Conservation (phyloP, 495 filamentous ascomycete genomes). For the Hypomontagnella submonticulosa region DNA sequence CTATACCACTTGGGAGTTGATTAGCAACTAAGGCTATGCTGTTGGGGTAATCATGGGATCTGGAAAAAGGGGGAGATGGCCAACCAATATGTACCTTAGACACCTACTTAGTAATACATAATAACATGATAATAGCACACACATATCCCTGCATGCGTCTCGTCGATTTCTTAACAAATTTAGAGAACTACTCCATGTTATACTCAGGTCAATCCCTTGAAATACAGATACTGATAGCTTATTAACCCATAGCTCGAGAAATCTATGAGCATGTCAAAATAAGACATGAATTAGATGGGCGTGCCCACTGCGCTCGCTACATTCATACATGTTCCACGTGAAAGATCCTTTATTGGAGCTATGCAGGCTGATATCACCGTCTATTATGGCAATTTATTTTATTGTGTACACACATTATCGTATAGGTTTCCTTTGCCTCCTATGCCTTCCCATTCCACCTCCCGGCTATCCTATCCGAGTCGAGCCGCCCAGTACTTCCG, state of each 20-base stretch:
- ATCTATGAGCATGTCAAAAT: too few relatives aligned
- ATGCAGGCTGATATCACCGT: background rate
- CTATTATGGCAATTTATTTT: background rate
- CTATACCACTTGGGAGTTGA: slow-evolving; percentile 30
- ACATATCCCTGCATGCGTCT: too few relatives aligned
- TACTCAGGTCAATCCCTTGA: too few relatives aligned
- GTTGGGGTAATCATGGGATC: background rate
- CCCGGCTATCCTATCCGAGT: slow-evolving; percentile 6
- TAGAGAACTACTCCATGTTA: too few relatives aligned
- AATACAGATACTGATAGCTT: too few relatives aligned
- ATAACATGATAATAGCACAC: slow-evolving; percentile 16
- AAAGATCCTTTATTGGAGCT: too few relatives aligned
- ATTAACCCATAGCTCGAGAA: too few relatives aligned
- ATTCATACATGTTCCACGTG: too few relatives aligned
- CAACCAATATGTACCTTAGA: background rate
- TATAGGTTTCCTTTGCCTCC: slow-evolving; percentile 6
- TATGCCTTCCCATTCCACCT: too few relatives aligned
- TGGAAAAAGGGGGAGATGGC: background rate
- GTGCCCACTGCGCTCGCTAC: too few relatives aligned
- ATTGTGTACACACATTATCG: slow-evolving; percentile 7
- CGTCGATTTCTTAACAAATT: too few relatives aligned
- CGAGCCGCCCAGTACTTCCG: background rate
- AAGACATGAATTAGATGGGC: too few relatives aligned
- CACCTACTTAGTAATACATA: slow-evolving; percentile 1
- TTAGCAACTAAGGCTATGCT: slow-evolving; percentile 6